These are phyloP conservation scores for Pinus tabuliformis DNA, from an alignment of 75 land plant genomes.

Conservation along the genomic window DNA sequence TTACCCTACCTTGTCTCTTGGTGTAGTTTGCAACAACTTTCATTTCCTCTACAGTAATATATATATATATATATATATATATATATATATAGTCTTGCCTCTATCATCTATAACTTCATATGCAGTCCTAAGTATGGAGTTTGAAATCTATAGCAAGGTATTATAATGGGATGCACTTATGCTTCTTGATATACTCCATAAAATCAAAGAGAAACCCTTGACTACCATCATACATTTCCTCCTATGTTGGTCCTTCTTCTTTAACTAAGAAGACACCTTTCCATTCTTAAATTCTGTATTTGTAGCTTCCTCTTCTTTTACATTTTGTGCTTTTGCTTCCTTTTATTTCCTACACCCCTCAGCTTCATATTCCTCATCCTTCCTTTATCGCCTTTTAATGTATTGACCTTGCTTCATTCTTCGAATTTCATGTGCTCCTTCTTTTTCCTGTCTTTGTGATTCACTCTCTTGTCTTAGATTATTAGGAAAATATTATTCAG, in stretches of 20 bases:
- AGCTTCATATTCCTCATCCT: constrained; percentile 96
- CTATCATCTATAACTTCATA: constrained; percentile 99
- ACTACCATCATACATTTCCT: constrained; percentile 68
- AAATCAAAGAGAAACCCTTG: constrained; percentile 73
- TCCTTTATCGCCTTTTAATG: constrained; percentile 75
- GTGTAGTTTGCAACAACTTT: constrained; percentile 95
- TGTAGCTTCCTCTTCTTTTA: constrained; percentile 89
- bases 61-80: constrained; percentile 15
- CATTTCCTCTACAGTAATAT: constrained; percentile 95
- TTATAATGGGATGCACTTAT: constrained; percentile 92
- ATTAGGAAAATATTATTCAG: constrained; percentile 40
- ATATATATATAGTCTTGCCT: constrained; percentile 34
- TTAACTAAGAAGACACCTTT: constrained; percentile 92
- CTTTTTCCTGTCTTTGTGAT: constrained; percentile 84
- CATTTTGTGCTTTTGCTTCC: constrained; percentile 65
- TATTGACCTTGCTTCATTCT: constrained; percentile 75
- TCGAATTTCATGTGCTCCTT: constrained; percentile 72
- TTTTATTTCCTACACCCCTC: constrained; percentile 85
- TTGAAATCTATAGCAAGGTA: constrained; percentile 97
- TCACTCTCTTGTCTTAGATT: constrained; percentile 82
- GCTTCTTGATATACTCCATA: constrained; percentile 93
- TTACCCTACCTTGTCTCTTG: constrained; percentile 84
- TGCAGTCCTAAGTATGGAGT: constrained; percentile 83
- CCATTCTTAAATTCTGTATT: constrained; percentile 93
- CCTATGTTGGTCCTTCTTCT: constrained; percentile 86